A percentile compares a stretch with the other conserved stretches of the same genome.
phyloP scores from a whole-genome alignment of 345 rosid genomes.

The Eucalyptus polyanthemos region DNA sequence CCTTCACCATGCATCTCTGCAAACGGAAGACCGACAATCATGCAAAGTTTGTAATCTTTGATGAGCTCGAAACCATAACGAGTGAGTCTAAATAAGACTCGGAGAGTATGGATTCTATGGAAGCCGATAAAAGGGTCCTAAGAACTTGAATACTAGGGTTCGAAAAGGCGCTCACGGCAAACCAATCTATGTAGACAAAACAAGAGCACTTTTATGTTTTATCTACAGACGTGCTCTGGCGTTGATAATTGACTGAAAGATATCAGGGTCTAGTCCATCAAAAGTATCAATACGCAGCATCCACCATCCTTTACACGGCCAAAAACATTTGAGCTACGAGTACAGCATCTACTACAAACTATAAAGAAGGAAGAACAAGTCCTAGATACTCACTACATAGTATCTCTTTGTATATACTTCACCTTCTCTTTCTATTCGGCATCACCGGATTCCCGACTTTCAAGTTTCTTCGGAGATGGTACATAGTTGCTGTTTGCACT shows the following conservation, averaged over 20 bases:
- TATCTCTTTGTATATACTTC: neutral
- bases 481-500: neutral
- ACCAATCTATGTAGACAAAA: too few species aligned
- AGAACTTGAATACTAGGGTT: neutral
- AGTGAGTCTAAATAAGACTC: neutral
- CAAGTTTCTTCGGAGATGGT: neutral
- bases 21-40: neutral
- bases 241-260: neutral
- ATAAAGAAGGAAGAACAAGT: neutral
- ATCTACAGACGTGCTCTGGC: neutral
- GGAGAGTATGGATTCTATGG: neutral
- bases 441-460: neutral
- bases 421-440: neutral
- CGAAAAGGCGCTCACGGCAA: too few species aligned
- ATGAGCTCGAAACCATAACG: neutral
- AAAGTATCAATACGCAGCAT: neutral
- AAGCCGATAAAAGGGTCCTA: neutral
- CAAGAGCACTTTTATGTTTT: too few species aligned
- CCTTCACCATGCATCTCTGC: neutral
- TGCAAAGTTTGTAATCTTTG: neutral
- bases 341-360: neutral
- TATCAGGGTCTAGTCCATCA: neutral
- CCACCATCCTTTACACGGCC: neutral
- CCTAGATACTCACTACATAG: neutral
- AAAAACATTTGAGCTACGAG: neutral